Conservation (phyloP, 345 rosid genomes). For the Salix exigua region DNA sequence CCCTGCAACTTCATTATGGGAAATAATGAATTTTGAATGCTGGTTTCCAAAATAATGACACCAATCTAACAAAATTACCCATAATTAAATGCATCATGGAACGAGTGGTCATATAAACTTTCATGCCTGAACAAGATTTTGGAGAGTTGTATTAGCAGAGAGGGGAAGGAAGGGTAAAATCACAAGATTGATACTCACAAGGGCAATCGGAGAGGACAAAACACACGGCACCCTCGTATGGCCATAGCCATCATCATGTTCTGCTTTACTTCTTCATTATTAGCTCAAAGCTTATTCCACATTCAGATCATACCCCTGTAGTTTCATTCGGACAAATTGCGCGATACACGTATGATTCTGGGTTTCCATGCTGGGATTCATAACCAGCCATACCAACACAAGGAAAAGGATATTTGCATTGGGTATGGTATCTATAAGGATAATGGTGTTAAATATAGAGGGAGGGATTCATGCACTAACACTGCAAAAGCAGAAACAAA, state of each 20-base stretch:
- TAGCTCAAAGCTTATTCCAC: background rate
- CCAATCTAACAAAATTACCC: background rate
- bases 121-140: background rate
- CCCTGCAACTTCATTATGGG: background rate
- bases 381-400: background rate
- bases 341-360: background rate
- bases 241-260: background rate
- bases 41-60: background rate
- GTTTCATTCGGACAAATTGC: background rate
- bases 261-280: background rate
- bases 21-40: background rate
- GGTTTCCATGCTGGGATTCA: background rate
- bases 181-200: background rate
- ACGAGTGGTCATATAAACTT: background rate
- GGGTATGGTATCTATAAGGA: background rate
- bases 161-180: background rate
- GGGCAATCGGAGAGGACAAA: background rate
- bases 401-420: background rate
- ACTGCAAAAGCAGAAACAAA: background rate
- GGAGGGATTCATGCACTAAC: background rate
- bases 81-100: background rate
- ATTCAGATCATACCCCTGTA: background rate
- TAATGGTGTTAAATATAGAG: background rate
- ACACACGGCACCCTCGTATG: background rate
- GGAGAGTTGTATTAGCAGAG: background rate